Evolutionary conservation across 306 rosid genomes (phyloP).

Genomic region (Albizia julibrissin): DNA sequence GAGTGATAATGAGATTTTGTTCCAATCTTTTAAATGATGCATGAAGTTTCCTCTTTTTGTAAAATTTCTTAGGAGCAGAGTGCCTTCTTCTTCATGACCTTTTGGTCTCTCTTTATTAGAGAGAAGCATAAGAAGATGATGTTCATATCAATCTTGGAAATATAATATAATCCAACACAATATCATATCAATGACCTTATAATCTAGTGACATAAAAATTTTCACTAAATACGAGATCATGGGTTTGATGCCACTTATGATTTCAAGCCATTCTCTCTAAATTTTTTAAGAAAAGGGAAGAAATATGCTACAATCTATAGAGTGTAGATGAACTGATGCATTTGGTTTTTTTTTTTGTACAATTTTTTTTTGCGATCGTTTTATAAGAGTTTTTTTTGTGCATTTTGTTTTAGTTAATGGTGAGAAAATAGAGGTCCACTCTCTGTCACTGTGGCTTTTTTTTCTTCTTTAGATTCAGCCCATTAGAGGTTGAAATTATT

Average conservation of each 20-base stretch:
- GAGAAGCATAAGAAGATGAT: not conserved
- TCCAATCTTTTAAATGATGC: slow-evolving; percentile 28
- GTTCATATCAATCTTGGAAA: not conserved
- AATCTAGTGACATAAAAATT: no score
- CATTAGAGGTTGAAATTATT: not conserved
- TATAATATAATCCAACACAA: not conserved
- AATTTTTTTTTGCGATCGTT: not conserved
- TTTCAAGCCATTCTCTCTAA: no score
- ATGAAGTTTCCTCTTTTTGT: not conserved
- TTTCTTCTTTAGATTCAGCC: not conserved
- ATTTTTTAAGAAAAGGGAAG: no score
- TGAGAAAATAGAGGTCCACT: not conserved
- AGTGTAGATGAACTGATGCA: not conserved
- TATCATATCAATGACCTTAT: no score
- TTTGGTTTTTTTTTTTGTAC: not conserved
- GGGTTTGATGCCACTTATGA: not conserved
- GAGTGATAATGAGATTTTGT: slow-evolving; percentile 25
- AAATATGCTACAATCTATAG: not conserved
- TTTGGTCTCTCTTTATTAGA: not conserved
- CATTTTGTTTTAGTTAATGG: not conserved
- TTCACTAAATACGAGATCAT: not conserved
- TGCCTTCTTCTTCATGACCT: slow-evolving; percentile 8
- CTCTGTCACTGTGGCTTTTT: no score
- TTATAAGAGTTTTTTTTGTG: no score
- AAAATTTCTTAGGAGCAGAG: not conserved